These are phyloP conservation scores for Aegilops speltoides DNA, from an alignment of 176 grass and related monocot species.

Conservation along the genomic window DNA sequence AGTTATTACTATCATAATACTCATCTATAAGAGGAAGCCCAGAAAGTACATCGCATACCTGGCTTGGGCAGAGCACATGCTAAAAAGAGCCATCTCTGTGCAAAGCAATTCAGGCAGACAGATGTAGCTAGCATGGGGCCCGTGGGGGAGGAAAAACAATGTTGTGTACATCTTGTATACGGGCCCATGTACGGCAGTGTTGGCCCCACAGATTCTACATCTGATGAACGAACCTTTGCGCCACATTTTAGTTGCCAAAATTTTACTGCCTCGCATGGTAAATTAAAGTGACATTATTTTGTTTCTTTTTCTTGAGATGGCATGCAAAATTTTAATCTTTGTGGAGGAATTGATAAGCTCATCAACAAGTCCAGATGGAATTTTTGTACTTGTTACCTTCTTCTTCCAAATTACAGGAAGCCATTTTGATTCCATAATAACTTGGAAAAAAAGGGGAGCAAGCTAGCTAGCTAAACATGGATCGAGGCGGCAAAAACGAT, in stretches of 20 bases:
- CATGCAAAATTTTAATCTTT: background rate
- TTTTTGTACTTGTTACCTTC: background rate
- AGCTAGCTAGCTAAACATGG: slow-evolving; percentile 5
- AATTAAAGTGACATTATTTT: background rate
- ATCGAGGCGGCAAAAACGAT: slow-evolving; percentile 35
- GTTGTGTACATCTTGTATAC: slow-evolving; percentile 35
- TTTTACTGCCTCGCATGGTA: background rate
- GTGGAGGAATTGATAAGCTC: background rate
- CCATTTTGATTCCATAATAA: background rate
- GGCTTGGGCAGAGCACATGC: slow-evolving; percentile 51
- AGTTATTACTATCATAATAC: slow-evolving; percentile 33
- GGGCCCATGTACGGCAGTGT: slow-evolving; percentile 41
- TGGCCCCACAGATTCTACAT: slow-evolving; percentile 44
- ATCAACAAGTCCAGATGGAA: background rate
- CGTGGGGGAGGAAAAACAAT: slow-evolving; percentile 34
- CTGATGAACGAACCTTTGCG: background rate
- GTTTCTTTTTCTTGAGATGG: background rate
- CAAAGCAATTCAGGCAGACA: slow-evolving; percentile 40
- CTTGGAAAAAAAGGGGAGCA: background rate
- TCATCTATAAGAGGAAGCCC: slow-evolving; percentile 40
- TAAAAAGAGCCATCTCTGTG: slow-evolving; percentile 41
- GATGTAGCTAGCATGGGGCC: slow-evolving; percentile 34
- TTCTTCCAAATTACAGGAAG: background rate
- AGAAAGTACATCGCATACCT: slow-evolving; percentile 59
- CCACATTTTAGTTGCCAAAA: background rate